phyloP scores from a whole-genome alignment of 1,284 basidiomycete genomes.

The Sparassis latifolia region DNA sequence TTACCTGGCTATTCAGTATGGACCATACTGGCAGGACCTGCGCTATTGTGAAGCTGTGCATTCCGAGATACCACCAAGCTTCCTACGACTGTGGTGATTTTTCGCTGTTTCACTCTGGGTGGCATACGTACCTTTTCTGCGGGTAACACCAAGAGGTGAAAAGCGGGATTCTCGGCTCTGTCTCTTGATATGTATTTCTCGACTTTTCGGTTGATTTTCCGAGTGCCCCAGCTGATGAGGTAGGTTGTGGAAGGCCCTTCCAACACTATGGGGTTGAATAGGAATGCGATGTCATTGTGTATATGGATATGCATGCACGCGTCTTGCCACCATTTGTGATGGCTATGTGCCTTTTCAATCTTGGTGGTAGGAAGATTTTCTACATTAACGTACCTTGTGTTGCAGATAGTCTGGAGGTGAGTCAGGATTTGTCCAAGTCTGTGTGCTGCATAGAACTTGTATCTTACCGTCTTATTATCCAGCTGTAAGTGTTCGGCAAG shows the following conservation, averaged over 20 bases:
- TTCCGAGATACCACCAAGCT: conserved; percentile 23
- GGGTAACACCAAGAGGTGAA: conserved; percentile 37
- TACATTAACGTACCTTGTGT: conserved; percentile 1
- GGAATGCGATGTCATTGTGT: conserved; percentile 34
- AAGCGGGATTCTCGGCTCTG: conserved; percentile 11
- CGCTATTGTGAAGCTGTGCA: conserved; percentile 11
- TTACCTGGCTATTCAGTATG: conserved; percentile 13
- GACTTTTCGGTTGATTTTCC: conserved; percentile 25
- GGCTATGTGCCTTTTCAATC: too few species aligned
- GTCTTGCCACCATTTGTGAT: conserved; percentile 17
- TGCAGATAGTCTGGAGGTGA: conserved; percentile 2
- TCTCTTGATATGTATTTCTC: conserved; percentile 27
- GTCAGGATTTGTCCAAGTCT: background rate
- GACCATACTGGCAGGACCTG: conserved; percentile 18
- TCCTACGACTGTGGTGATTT: conserved; percentile 3
- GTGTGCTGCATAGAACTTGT: too few species aligned
- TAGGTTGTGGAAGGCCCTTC: conserved; percentile 37
- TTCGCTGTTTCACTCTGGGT: background rate
- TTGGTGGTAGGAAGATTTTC: too few species aligned
- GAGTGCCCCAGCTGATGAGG: conserved; percentile 46
- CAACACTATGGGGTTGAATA: conserved; percentile 46
- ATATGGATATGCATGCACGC: conserved; percentile 34
- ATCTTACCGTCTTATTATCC: conserved; percentile 15
- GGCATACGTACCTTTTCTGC: conserved; percentile 4
- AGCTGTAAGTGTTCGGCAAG: conserved; percentile 15